These are phyloP conservation scores for Protea cynaroides DNA, from an alignment of 164 flowering plant genomes.

Conservation along the genomic window DNA sequence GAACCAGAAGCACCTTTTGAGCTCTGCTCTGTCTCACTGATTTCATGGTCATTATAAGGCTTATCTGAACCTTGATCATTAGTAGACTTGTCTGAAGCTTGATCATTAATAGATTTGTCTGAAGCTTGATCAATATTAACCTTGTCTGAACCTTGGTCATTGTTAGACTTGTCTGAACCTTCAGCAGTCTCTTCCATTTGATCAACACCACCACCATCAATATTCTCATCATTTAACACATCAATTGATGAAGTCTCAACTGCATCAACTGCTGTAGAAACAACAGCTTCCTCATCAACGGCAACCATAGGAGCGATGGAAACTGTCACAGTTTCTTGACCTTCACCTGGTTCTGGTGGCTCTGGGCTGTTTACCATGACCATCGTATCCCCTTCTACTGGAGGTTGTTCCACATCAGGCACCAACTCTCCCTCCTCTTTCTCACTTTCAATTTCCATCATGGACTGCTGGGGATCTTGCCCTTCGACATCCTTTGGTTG, in stretches of 20 bases:
- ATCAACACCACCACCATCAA: slow-evolving; percentile 27
- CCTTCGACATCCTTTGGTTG: slow-evolving; percentile 27
- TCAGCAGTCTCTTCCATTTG: slow-evolving; percentile 36
- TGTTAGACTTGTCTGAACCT: slow-evolving; percentile 33
- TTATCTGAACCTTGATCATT: slow-evolving; percentile 41
- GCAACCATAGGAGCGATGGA: slow-evolving; percentile 28
- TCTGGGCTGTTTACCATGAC: slow-evolving; percentile 27
- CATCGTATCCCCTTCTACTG: slow-evolving; percentile 27
- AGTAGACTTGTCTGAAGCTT: slow-evolving; percentile 35
- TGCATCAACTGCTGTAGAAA: slow-evolving; percentile 18
- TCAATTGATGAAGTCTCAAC: slow-evolving; percentile 32
- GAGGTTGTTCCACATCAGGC: slow-evolving; percentile 35
- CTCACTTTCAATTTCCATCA: slow-evolving; percentile 39
- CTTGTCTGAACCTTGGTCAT: slow-evolving; percentile 34
- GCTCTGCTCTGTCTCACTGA: slow-evolving; percentile 27
- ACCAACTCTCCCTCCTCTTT: slow-evolving; percentile 82
- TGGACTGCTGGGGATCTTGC: slow-evolving; percentile 30
- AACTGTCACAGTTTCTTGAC: slow-evolving; percentile 26
- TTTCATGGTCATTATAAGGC: slow-evolving; percentile 28
- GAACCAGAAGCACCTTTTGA: slow-evolving; percentile 20
- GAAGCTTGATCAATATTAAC: slow-evolving; percentile 28
- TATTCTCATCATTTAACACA: slow-evolving; percentile 32
- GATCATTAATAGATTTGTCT: slow-evolving; percentile 38
- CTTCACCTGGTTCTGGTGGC: slow-evolving; percentile 33
- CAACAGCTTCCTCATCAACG: slow-evolving; percentile 24